phyloP scores from a whole-genome alignment of 176 grass and related monocot genomes.

The Chrysopogon serrulatus region DNA sequence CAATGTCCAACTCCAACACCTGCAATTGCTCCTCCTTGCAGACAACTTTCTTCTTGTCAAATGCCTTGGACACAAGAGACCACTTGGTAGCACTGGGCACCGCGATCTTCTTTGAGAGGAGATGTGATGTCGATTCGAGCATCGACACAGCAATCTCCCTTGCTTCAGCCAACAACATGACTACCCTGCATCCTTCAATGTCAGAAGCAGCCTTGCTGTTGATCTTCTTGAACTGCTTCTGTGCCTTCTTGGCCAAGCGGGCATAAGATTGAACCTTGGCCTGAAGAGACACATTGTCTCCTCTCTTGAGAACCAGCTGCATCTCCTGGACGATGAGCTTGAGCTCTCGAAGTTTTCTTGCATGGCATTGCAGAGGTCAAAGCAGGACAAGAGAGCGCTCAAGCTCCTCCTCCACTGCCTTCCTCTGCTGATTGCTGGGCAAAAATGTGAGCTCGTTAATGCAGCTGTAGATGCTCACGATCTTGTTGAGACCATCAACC shows the following conservation, averaged over 20 bases:
- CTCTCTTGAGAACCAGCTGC: conserved; percentile 27
- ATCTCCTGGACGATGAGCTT: conserved; percentile 29
- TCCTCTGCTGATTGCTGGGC: conserved; percentile 42
- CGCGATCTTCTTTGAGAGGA: not conserved
- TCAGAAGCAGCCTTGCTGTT: not conserved
- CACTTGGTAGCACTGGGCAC: not conserved
- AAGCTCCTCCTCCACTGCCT: conserved; percentile 43
- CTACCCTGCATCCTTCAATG: not conserved
- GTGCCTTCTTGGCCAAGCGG: not conserved
- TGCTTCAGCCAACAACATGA: not conserved
- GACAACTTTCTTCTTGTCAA: conserved; percentile 1
- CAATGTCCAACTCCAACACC: conserved; percentile 21
- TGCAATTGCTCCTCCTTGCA: conserved; percentile 10
- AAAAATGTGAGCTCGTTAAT: conserved; percentile 25
- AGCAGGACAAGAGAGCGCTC: conserved; percentile 37
- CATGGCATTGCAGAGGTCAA: conserved; percentile 40
- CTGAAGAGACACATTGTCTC: not conserved
- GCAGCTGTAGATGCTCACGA: conserved; percentile 21
- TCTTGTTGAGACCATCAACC: not conserved
- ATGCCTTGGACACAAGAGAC: conserved; percentile 6
- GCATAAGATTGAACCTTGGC: not conserved
- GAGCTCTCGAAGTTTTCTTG: conserved; percentile 27
- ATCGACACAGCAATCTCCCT: not conserved
- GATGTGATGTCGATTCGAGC: not conserved
- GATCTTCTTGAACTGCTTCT: conserved; percentile 1